These are phyloP conservation scores for Hypsizygus ulmarius DNA, from an alignment of 1,284 basidiomycete species.

Conservation along the genomic window DNA sequence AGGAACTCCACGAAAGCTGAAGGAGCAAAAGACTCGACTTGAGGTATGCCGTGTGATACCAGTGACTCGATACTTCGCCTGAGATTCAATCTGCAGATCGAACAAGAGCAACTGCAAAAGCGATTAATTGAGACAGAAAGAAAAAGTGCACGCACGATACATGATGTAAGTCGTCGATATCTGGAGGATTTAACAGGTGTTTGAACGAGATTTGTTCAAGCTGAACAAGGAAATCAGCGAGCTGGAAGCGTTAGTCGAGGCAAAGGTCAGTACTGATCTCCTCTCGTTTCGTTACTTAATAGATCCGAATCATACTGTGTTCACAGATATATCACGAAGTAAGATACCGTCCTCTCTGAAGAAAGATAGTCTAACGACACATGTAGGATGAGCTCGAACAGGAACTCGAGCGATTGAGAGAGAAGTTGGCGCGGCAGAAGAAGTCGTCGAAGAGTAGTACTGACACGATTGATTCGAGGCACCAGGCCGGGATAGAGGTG, in stretches of 20 bases:
- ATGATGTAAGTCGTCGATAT: conserved; percentile 52
- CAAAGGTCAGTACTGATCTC: conserved; percentile 57
- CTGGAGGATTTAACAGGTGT: neutral
- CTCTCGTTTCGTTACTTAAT: neutral
- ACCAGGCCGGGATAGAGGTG: conserved; percentile 21
- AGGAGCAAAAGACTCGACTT: conserved; percentile 50
- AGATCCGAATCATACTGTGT: conserved; percentile 7
- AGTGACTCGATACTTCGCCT: conserved; percentile 3
- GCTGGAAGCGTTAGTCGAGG: conserved; percentile 84
- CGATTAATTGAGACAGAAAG: conserved; percentile 66
- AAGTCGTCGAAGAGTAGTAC: conserved; percentile 53
- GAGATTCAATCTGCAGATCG: conserved; percentile 39
- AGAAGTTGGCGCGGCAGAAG: conserved; percentile 60
- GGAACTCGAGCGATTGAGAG: conserved; percentile 75
- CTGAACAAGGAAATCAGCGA: conserved; percentile 90
- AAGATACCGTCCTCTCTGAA: conserved; percentile 2
- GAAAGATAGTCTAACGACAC: conserved; percentile 7
- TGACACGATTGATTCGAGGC: conserved; percentile 35
- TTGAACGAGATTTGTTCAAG: conserved; percentile 36
- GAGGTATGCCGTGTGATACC: conserved; percentile 41
- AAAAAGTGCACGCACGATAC: conserved; percentile 66
- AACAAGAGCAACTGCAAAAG: conserved; percentile 70
- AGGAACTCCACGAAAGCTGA: conserved; percentile 39
- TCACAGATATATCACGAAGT: conserved; percentile 87
- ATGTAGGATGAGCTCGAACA: conserved; percentile 83